Base-by-base conservation (phyloP, 208 protist genomes). In the Entamoeba histolytica region DNA sequence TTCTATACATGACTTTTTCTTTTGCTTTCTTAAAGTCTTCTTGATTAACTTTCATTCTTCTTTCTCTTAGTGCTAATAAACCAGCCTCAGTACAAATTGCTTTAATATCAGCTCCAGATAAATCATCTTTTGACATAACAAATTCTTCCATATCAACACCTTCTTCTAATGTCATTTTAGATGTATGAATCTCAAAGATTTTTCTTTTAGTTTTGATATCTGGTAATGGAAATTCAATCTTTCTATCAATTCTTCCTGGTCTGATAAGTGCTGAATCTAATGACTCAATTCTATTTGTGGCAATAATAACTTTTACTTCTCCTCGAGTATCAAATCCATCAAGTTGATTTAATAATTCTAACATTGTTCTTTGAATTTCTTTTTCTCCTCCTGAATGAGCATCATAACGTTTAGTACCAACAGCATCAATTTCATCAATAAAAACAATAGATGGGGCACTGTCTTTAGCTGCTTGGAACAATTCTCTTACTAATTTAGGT, bases 341-440 rank as follows among this genome's bases (percentile, higher is more conserved):
- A 5, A 99, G 96, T 96, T 99, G 99, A 93, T 99, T 99, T n/a
- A 99, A 97, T 8, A 99, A 96, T 96, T 99, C 99, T 15, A 99
- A 96, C 99, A 99, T 99, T 1, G 99, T 99, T 87, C 99, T 97
- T 96, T 99, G 99, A 95, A 99, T 99, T 96, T 99, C 99, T 93
- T 98, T 97, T 93, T 99, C 98, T 35, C 98, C 99, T 94, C 98
- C 98, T 92, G 96, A 98, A 50, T 97, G 97, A 23, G 98, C 97
- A 94, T 99, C 98, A 96, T 99, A 99, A 28, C 97, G 95, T 92
- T 94, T 99, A 49, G 98, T 99, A 73, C 99, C 99, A 92, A 99
- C 98, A 17, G 99, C 99, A 96, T 99, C 99, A 94, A 99, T 99
- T 95, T 99, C 99, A 95, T 99, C 99, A 95, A 99, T 99, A 96